Evolutionary conservation across 2,329 filamentous ascomycete genomes (phyloP).

Genomic region (Acephala macrosclerotiorum): DNA sequence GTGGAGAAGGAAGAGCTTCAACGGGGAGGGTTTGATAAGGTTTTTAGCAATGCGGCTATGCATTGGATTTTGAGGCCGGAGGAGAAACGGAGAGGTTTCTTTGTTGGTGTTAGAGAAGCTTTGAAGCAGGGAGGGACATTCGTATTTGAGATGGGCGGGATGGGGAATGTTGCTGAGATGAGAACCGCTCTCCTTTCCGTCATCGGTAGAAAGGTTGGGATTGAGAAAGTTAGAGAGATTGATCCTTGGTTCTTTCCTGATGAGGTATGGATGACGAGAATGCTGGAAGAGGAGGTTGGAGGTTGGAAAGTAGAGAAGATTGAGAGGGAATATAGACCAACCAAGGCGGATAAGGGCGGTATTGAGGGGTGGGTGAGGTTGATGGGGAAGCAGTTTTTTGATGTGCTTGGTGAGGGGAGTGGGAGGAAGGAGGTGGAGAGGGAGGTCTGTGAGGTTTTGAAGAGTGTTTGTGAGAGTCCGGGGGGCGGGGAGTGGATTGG

Average conservation of each 20-base stretch:
- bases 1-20: slow-evolving; percentile 46
- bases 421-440: slow-evolving; percentile 60
- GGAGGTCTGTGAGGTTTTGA: slow-evolving; percentile 62
- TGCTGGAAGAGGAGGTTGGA: slow-evolving; percentile 52
- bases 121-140: slow-evolving; percentile 65
- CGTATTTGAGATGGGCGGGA: slow-evolving; percentile 75
- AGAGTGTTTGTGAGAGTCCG: slow-evolving; percentile 60
- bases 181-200: slow-evolving; percentile 62
- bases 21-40: slow-evolving; percentile 54
- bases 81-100: slow-evolving; percentile 54
- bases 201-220: slow-evolving; percentile 57
- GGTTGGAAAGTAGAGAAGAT: slow-evolving; percentile 50
- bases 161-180: slow-evolving; percentile 72
- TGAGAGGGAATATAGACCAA: slow-evolving; percentile 72
- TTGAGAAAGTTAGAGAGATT: slow-evolving; percentile 55
- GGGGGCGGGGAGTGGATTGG: slow-evolving; percentile 64
- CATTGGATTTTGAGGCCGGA: slow-evolving; percentile 64
- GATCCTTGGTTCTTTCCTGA: slow-evolving; percentile 79
- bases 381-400: slow-evolving; percentile 67
- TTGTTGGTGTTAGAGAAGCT: slow-evolving; percentile 57
- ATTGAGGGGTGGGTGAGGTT: slow-evolving; percentile 71
- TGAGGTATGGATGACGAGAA: slow-evolving; percentile 59
- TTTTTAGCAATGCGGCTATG: slow-evolving; percentile 72
- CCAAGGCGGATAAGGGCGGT: slow-evolving; percentile 62
- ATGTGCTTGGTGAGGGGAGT: slow-evolving; percentile 53